These are phyloP conservation scores for Metarhizium humberi DNA, from an alignment of 2,329 filamentous ascomycete species.

Conservation along the genomic window DNA sequence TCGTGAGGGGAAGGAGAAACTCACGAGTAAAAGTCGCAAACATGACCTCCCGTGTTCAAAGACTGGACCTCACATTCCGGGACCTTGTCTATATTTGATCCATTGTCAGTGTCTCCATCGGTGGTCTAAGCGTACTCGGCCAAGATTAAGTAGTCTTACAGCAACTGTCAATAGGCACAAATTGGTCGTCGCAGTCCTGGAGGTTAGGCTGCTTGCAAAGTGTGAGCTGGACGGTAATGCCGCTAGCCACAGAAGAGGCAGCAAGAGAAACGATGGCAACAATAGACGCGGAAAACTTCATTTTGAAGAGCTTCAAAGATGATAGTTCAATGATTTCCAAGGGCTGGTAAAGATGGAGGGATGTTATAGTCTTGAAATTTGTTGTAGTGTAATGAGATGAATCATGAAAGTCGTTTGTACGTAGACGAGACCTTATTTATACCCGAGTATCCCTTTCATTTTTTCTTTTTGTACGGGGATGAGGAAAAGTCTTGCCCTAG, in stretches of 20 bases:
- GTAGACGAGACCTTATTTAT: too few species aligned
- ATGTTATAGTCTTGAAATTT: too few species aligned
- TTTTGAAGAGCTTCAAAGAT: not conserved
- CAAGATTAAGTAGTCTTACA: not conserved
- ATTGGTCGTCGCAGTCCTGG: constrained; percentile 1
- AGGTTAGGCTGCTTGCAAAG: constrained; percentile 1
- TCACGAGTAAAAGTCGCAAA: constrained; percentile 4
- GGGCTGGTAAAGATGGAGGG: too few species aligned
- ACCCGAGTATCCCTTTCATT: too few species aligned
- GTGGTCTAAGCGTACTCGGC: too few species aligned
- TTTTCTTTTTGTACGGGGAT: too few species aligned
- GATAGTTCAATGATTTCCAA: not conserved
- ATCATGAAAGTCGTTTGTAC: too few species aligned
- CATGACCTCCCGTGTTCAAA: not conserved
- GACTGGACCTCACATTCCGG: not conserved
- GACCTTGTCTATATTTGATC: not conserved
- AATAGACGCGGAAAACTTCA: not conserved
- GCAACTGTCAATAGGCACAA: constrained; percentile 2
- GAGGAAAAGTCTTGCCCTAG: too few species aligned
- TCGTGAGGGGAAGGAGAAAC: not conserved
- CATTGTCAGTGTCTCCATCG: not conserved
- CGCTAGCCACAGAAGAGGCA: not conserved
- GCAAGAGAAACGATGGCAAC: not conserved
- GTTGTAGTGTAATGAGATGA: too few species aligned
- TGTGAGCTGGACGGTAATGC: not conserved